Evolutionary conservation across 331 rosid species (phyloP).

Genomic region (Rhamnella rubrinervis): DNA sequence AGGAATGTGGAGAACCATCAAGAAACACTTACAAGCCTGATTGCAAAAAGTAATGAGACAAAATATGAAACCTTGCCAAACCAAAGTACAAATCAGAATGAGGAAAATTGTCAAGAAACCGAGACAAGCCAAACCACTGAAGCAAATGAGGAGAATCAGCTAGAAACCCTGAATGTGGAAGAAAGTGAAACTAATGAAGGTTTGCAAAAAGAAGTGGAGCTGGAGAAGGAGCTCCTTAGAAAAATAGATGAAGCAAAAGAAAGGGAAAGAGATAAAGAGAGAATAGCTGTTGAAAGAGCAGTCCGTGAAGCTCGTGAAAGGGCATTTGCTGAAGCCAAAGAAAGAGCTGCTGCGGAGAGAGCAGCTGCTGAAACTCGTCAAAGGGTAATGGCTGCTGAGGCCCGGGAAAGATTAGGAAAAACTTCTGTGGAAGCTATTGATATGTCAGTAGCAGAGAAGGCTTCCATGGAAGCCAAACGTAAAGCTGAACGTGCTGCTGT

Average conservation of each 20-base stretch:
- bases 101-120: slow-evolving; percentile 11
- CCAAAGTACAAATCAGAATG: slow-evolving; percentile 6
- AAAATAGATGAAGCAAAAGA: slow-evolving; percentile 59
- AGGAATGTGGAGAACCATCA: slow-evolving; percentile 1
- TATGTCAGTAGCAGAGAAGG: slow-evolving; percentile 63
- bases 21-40: slow-evolving; percentile 5
- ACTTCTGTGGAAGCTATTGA: slow-evolving; percentile 47
- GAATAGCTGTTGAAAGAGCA: slow-evolving; percentile 77
- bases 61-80: slow-evolving; percentile 5
- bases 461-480: slow-evolving; percentile 76
- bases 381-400: slow-evolving; percentile 47
- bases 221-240: slow-evolving; percentile 46
- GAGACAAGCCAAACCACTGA: slow-evolving; percentile 1
- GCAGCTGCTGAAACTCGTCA: slow-evolving; percentile 70
- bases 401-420: slow-evolving; percentile 64
- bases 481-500: slow-evolving; percentile 91
- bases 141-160: slow-evolving; percentile 13
- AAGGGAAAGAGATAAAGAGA: slow-evolving; percentile 72
- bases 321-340: slow-evolving; percentile 86
- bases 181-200: slow-evolving; percentile 38
- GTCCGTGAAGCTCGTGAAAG: slow-evolving; percentile 91
- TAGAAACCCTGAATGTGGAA: slow-evolving; percentile 27
- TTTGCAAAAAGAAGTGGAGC: slow-evolving; percentile 40
- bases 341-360: slow-evolving; percentile 65
- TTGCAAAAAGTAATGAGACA: slow-evolving; percentile 1